Evolutionary conservation across 2,329 filamentous ascomycete species (phyloP).

Genomic region (Phaeosphaeriaceae sp.): DNA sequence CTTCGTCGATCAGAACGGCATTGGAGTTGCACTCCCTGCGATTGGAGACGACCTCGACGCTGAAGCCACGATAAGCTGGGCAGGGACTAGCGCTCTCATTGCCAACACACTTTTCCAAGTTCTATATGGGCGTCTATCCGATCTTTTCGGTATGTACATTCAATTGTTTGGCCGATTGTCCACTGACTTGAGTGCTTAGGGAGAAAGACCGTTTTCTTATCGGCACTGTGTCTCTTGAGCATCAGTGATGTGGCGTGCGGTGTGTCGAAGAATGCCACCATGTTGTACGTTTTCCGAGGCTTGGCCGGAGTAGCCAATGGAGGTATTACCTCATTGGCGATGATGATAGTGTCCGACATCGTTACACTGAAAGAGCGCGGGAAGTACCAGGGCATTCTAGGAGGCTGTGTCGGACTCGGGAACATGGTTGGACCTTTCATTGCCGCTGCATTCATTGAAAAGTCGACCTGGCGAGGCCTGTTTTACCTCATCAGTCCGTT

Average conservation of each 20-base stretch:
- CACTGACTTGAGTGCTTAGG: conserved; percentile 4
- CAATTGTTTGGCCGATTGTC: conserved; percentile 6
- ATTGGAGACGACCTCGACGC: conserved; percentile 49
- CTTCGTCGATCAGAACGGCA: conserved; percentile 65
- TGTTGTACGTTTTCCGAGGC: conserved; percentile 68
- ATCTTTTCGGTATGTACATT: conserved; percentile 63
- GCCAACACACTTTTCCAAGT: conserved; percentile 70
- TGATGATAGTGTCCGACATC: conserved; percentile 49
- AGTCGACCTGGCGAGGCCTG: conserved; percentile 26
- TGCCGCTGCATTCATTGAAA: conserved; percentile 28
- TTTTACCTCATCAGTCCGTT: conserved; percentile 31
- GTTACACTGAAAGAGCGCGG: conserved; percentile 46
- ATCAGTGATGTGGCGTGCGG: conserved; percentile 67
- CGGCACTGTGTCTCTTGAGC: conserved; percentile 60
- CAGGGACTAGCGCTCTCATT: conserved; percentile 61
- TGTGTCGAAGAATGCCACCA: conserved; percentile 61
- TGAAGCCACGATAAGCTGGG: conserved; percentile 62
- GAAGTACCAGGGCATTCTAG: conserved; percentile 46
- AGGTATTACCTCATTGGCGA: conserved; percentile 57
- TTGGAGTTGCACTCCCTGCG: conserved; percentile 51
- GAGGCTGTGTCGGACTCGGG: conserved; percentile 30
- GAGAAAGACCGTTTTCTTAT: conserved; percentile 55
- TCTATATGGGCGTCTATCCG: conserved; percentile 68
- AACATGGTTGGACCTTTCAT: conserved; percentile 35
- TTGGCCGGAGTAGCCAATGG: conserved; percentile 67